Conservation (phyloP, 169 alveolate genomes). For the Eimeria nieschulzi region DNA sequence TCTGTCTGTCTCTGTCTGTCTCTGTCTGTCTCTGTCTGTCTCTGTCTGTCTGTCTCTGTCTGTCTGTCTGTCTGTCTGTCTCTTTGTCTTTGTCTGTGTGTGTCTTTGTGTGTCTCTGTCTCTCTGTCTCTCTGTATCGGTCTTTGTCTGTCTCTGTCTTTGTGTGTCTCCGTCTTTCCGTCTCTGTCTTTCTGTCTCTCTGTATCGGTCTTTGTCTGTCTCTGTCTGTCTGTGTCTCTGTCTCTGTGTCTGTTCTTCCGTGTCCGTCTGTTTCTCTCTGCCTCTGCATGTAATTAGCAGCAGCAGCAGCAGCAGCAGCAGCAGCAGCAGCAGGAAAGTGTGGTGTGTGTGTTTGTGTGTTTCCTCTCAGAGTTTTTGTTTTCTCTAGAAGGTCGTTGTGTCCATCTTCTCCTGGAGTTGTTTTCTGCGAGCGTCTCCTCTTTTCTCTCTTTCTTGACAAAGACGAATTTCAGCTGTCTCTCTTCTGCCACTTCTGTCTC, state of each 20-base stretch:
- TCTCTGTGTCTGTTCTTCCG: neutral
- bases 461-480: neutral
- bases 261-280: no score
- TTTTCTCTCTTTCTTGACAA: neutral
- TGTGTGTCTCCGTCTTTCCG: no score
- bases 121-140: no score
- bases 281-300: no score
- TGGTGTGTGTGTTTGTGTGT: neutral
- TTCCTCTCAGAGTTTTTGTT: neutral
- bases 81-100: no score
- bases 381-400: neutral
- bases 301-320: slow-evolving; percentile 1
- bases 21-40: no score
- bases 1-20: neutral
- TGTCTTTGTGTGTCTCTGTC: no score
- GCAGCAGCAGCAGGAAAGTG: neutral
- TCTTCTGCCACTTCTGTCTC: neutral
- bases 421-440: neutral
- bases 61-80: no score
- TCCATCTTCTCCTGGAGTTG: neutral
- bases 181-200: no score
- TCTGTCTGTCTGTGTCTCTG: neutral
- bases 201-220: neutral
- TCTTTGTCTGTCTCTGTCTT: no score
- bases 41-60: no score